Conservation (phyloP, 441 rosid species). For the Flueggea neowawraea region DNA sequence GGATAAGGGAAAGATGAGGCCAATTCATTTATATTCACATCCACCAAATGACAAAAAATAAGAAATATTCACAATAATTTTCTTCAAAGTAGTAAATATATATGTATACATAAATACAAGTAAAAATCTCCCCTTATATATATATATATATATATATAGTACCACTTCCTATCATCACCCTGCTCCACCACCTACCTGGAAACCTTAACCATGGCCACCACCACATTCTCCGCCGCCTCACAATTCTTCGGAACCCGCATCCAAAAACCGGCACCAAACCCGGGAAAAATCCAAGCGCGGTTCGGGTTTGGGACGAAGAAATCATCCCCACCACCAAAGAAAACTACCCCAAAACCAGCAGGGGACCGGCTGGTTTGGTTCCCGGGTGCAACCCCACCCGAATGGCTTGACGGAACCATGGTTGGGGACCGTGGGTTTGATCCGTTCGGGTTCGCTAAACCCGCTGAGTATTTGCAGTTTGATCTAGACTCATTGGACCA, state of each 20-base stretch:
- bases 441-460: constrained; percentile 71
- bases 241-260: constrained; percentile 46
- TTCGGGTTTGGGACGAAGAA: constrained; percentile 49
- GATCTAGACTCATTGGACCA: constrained; percentile 77
- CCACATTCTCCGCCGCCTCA: constrained; percentile 37
- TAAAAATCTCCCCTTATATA: background rate
- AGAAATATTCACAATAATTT: background rate
- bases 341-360: constrained; percentile 16
- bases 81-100: background rate
- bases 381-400: constrained; percentile 56
- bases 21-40: constrained; percentile 18
- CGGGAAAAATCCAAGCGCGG: constrained; percentile 48
- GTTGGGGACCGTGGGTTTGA: constrained; percentile 85
- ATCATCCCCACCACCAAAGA: constrained; percentile 31
- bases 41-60: constrained; percentile 7
- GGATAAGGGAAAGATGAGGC: constrained; percentile 50
- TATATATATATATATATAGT: background rate
- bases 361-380: constrained; percentile 65
- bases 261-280: constrained; percentile 20
- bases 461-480: constrained; percentile 72
- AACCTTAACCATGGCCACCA: constrained; percentile 24
- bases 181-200: constrained; percentile 7
- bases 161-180: background rate
- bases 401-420: constrained; percentile 80
- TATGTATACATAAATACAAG: background rate